A percentile compares a stretch with the other conserved stretches of the same genome.
These are phyloP conservation scores for Sugiyamaella grinbergsii DNA, from an alignment of 1,139 yeast species.

Conservation along the genomic window DNA sequence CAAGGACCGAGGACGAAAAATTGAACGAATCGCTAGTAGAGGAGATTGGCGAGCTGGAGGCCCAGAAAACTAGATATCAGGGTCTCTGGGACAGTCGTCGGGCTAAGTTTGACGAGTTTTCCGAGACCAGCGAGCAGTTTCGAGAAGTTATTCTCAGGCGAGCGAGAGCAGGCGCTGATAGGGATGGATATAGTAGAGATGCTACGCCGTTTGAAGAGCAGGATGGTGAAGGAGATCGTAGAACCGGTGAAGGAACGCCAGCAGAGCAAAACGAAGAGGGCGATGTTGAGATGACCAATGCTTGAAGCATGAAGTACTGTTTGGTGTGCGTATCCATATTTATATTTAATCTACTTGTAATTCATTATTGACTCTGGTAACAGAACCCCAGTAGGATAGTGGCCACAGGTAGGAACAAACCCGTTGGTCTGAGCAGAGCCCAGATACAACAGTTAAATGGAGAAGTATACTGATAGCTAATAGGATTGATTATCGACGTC, in stretches of 20 bases:
- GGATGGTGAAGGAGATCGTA: conserved; percentile 2
- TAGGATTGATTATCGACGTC: conserved; percentile 13
- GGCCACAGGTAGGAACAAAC: no score
- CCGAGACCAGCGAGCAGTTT: conserved; percentile 32
- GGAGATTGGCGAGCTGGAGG: conserved; percentile 37
- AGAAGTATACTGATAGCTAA: not conserved
- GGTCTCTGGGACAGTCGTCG: conserved; percentile 34
- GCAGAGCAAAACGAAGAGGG: not conserved
- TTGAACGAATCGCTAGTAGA: conserved; percentile 31
- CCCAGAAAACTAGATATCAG: conserved; percentile 30
- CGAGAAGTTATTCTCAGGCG: conserved; percentile 27
- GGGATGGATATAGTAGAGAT: conserved; percentile 7
- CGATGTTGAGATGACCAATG: conserved; percentile 21
- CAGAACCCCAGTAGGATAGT: no score
- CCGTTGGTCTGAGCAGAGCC: conserved; percentile 3
- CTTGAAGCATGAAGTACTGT: no score
- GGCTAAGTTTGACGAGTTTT: conserved; percentile 33
- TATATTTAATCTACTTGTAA: conserved; percentile 4
- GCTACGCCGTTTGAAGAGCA: conserved; percentile 8
- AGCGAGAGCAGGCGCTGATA: conserved; percentile 20
- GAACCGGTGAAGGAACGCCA: conserved; percentile 5
- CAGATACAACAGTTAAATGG: conserved; percentile 5
- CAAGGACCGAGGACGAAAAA: conserved; percentile 34
- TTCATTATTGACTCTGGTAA: not conserved
- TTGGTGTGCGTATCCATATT: no score